A percentile compares a stretch with the other conserved stretches of the same genome.
These are phyloP conservation scores for Hirsutella minnesotensis DNA, from an alignment of 2,329 filamentous ascomycete genomes.

Conservation along the genomic window DNA sequence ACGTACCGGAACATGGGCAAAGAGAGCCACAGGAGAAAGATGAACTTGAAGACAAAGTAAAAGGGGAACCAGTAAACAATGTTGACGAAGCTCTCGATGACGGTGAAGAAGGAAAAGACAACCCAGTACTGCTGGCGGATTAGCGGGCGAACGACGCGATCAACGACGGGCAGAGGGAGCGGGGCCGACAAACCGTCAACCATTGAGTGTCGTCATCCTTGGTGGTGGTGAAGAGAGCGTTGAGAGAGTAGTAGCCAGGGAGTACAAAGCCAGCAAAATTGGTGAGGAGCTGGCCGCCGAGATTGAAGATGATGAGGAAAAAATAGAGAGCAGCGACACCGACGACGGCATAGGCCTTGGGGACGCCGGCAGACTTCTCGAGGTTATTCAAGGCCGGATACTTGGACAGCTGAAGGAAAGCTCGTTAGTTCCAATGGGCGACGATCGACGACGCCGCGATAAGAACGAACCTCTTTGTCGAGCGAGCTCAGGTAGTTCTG, in stretches of 20 bases:
- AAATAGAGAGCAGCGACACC: conserved; percentile 71
- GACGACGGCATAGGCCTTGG: conserved; percentile 75
- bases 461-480: conserved; percentile 61
- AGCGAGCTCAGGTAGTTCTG: conserved; percentile 68
- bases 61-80: conserved; percentile 95
- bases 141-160: conserved; percentile 1
- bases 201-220: conserved; percentile 76
- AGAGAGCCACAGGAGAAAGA: conserved; percentile 93
- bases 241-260: conserved; percentile 73
- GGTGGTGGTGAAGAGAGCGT: conserved; percentile 59
- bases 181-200: conserved; percentile 47
- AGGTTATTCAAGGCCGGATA: conserved; percentile 76
- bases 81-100: conserved; percentile 70
- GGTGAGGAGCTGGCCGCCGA: conserved; percentile 76
- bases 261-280: conserved; percentile 77
- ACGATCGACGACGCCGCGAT: not conserved
- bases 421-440: conserved; percentile 8
- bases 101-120: conserved; percentile 70
- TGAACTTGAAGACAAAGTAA: conserved; percentile 99
- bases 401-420: conserved; percentile 56
- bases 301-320: conserved; percentile 88
- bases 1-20: conserved; percentile 87
- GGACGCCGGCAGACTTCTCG: conserved; percentile 71
- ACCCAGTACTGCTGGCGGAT: conserved; percentile 65
- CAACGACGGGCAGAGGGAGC: not conserved